Evolutionary conservation across 371 early-diverging fungal genomes (phyloP).

Genomic region (Apophysomyces variabilis): DNA sequence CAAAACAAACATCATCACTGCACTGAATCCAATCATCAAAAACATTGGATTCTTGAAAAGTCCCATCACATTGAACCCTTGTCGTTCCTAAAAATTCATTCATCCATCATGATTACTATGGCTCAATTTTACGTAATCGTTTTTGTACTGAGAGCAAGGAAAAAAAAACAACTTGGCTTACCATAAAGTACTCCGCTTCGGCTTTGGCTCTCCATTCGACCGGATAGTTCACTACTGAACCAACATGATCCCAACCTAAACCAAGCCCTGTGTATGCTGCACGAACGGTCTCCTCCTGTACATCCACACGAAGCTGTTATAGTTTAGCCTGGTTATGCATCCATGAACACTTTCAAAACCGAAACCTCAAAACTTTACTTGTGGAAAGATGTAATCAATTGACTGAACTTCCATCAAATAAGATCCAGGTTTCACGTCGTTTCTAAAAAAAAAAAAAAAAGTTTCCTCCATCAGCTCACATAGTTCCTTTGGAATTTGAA

Average conservation of each 20-base stretch:
- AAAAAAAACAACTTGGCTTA: conserved; percentile 17
- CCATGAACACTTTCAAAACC: too few relatives aligned
- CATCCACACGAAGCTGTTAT: conserved; percentile 49
- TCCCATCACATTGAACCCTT: conserved; percentile 47
- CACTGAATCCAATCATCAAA: conserved; percentile 53
- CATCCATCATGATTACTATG: too few relatives aligned
- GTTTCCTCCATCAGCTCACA: neutral
- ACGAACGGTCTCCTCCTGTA: conserved; percentile 26
- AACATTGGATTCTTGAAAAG: conserved; percentile 60
- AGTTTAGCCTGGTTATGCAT: neutral
- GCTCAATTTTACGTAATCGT: conserved; percentile 7
- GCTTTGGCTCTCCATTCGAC: conserved; percentile 48
- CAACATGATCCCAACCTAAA: conserved; percentile 42
- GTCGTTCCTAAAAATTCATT: conserved; percentile 27
- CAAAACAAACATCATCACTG: conserved; percentile 49
- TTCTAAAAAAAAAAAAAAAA: neutral
- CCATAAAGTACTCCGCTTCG: conserved; percentile 52
- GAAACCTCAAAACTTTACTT: conserved; percentile 24
- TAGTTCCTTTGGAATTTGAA: neutral
- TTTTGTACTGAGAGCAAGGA: neutral
- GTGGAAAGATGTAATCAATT: conserved; percentile 49
- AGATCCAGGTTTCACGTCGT: conserved; percentile 41
- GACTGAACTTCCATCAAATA: conserved; percentile 53
- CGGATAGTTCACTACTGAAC: conserved; percentile 40
- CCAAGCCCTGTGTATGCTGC: conserved; percentile 45